Conservation (phyloP, 1,139 yeast species). For the Hemisphaericaspora subhashii region DNA sequence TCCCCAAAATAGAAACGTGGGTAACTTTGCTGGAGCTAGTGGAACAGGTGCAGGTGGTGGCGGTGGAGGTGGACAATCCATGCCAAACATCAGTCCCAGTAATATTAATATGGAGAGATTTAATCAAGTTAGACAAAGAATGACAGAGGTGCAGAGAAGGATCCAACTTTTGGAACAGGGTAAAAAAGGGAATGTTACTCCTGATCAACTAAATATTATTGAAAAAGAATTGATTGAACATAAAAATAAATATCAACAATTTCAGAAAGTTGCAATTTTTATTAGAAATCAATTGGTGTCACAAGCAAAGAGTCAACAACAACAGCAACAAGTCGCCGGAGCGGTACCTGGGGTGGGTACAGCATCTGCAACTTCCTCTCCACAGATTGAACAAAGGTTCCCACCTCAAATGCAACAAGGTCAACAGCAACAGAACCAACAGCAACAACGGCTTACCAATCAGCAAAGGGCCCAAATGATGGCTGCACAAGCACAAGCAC, state of each 20-base stretch:
- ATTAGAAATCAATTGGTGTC: slow-evolving; percentile 43
- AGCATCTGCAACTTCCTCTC: slow-evolving; percentile 3
- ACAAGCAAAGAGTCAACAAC: slow-evolving; percentile 26
- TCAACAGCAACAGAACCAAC: slow-evolving; percentile 9
- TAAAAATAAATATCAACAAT: slow-evolving; percentile 37
- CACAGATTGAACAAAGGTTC: slow-evolving; percentile 8
- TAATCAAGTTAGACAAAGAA: slow-evolving; percentile 39
- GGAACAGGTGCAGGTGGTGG: neutral
- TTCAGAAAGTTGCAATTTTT: slow-evolving; percentile 39
- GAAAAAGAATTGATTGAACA: slow-evolving; percentile 41
- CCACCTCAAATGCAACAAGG: slow-evolving; percentile 10
- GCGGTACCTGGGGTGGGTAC: slow-evolving; percentile 1
- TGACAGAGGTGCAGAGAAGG: slow-evolving; percentile 47
- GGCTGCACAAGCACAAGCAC: slow-evolving; percentile 10
- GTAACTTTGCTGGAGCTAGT: neutral
- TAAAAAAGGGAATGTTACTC: slow-evolving; percentile 23
- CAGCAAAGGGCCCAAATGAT: slow-evolving; percentile 10
- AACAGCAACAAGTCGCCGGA: slow-evolving; percentile 8
- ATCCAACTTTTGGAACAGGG: slow-evolving; percentile 30
- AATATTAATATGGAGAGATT: slow-evolving; percentile 43
- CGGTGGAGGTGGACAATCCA: neutral
- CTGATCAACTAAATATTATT: slow-evolving; percentile 31
- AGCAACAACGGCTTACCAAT: slow-evolving; percentile 6
- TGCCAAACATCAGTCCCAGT: slow-evolving; percentile 22
- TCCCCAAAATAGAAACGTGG: slow-evolving; percentile 7